Conservation (phyloP, 768 basidiomycete genomes). For the Hebeloma cylindrosporum region DNA sequence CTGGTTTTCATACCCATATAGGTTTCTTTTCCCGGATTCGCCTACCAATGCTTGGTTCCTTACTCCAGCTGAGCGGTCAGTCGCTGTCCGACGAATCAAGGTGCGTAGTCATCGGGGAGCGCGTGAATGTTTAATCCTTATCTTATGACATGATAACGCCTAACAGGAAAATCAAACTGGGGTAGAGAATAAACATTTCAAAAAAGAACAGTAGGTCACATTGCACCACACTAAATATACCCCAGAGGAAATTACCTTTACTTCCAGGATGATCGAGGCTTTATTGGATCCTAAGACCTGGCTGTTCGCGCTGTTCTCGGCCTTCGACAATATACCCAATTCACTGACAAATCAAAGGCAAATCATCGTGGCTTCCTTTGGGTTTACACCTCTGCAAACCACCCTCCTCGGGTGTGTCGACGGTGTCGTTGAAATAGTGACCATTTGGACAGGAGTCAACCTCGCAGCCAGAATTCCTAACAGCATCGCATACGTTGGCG, state of each 20-base stretch:
- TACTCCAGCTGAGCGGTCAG: constrained; percentile 57
- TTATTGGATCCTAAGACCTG: constrained; percentile 71
- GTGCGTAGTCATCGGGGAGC: constrained; percentile 27
- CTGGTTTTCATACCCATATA: constrained; percentile 20
- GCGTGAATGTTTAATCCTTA: background rate
- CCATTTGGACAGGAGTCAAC: constrained; percentile 65
- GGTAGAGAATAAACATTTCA: constrained; percentile 80
- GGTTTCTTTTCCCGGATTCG: constrained; percentile 73
- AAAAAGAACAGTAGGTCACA: constrained; percentile 67
- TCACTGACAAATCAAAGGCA: constrained; percentile 62
- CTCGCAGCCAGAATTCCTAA: constrained; percentile 58
- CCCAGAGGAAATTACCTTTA: background rate
- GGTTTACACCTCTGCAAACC: constrained; percentile 62
- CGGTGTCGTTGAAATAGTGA: constrained; percentile 64
- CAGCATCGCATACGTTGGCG: constrained; percentile 61
- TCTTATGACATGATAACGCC: no score
- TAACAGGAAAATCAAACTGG: constrained; percentile 72
- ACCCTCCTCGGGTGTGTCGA: constrained; percentile 69
- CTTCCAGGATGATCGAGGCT: constrained; percentile 63
- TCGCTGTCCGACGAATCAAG: constrained; percentile 67
- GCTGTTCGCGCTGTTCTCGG: constrained; percentile 71
- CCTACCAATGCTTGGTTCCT: constrained; percentile 77
- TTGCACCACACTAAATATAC: background rate
- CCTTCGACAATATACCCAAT: constrained; percentile 62
- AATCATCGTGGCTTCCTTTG: constrained; percentile 66